Base-by-base conservation (phyloP, 1,139 yeast species). In the Wickerhamomyces sp. region DNA sequence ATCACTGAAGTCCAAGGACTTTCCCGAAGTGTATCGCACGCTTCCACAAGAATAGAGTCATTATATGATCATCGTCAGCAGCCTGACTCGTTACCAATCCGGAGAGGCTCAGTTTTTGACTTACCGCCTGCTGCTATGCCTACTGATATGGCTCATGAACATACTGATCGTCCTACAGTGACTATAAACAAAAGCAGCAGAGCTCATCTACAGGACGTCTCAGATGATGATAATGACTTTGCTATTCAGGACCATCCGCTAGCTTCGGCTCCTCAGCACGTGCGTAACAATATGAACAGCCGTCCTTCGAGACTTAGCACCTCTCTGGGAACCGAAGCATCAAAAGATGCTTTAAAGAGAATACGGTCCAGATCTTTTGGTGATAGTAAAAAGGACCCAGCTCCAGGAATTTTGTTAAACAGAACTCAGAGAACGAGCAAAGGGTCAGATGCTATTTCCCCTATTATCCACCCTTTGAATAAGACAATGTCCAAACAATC, bases 41-140 rank as follows among this genome's bases (percentile, higher is more conserved):
- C 50, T 26, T 63, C 68, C 10, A 56, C 63, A 58, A 59, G 57
- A 36, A 64, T 68, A 3, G 66, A 62, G 31, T 70, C 67, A 30
- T 61, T 78, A 40, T 70, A 76, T 47, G 84, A 78, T 56, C 83
- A 78, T 55, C 67, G 84, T 43, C 60, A 71, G 55, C 81, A 76
- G 51, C 64, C 70, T 16, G 67, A 65, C 36, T 61, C 71, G n/a
- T 58, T 68, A 28, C 76, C 76, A 12, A 56, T 57, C 37, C 61
- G 64, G 39, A 47, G 47, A 6, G 55, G 52, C 10, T 47, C 54
- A 13, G 42, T 43, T 6, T 42, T 44, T 20, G 47, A 42, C 20
- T 36, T 49, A 3, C 54, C 54, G 12, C 54, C 55, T 3, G 42
- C 56, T 15, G 55, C 55, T 7, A n/a, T 46, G 13, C 30, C 40